Base-by-base conservation (phyloP, 306 rosid genomes). In the Pachyrhizus erosus region DNA sequence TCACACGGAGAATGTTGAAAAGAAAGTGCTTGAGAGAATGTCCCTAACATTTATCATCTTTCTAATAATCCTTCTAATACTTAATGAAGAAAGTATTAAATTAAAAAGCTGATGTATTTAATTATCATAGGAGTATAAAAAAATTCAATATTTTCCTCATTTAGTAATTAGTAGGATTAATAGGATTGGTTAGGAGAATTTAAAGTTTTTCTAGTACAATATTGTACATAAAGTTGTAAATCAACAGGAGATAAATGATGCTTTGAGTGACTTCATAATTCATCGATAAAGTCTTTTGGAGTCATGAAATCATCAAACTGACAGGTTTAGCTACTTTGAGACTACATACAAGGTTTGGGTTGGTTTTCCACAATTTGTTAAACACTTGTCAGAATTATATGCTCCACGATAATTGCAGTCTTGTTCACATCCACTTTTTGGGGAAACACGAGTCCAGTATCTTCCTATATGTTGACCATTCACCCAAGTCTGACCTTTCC, bases 401-500 rank as follows among this genome's bases (percentile, higher is more conserved):
- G 91, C 80, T 70, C 98, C 99, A 2, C 97, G 98, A 78, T 95
- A 95, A 80, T 95, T 96, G 75, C 99, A 95, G 27, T 70, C 76
- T 85, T 77, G 57, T 75, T 82, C 78, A 65, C 99, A 95, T 80
- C 99, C 99, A 83, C 86, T 82, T 87, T 85, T 73, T 18, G 96
- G 98, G 73, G 98, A 78, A 87, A 87, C 90, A 67, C 80, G 84
- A 71, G 90, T 93, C 99, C 99, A 95, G 85, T 95, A 95, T 89
- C 99, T 88, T 87, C 99, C 99, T 33, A 95, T 95, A 82, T 95
- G 96, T 76, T 95, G 90, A 73, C 98, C 96, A 81, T 95, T 95
- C 84, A 93, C 99, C 99, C 99, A 95, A 69, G 91, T 97, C 86
- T 95, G 99, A 77, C 99, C 99, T 89, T 95, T 95, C 80, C 99